phyloP scores from a whole-genome alignment of 768 basidiomycete genomes.

The Mycena epipterygia region DNA sequence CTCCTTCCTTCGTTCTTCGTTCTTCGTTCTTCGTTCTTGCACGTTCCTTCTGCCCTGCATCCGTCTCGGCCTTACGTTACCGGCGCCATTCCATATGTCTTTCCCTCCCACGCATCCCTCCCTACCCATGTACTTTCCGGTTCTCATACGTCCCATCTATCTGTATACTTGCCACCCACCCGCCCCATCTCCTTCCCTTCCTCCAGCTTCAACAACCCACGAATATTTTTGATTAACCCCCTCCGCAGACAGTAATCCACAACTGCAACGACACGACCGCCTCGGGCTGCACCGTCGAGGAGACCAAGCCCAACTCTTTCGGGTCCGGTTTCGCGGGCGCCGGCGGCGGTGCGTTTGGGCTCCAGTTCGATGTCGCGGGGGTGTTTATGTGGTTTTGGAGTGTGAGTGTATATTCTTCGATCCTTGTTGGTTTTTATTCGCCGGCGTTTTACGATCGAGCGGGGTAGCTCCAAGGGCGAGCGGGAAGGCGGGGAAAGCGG shows the following conservation, averaged over 20 bases:
- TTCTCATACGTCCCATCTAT: too few species aligned
- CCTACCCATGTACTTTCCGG: too few species aligned
- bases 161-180: too few species aligned
- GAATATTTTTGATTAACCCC: neutral
- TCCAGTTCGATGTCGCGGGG: slow-evolving; percentile 72
- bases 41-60: too few species aligned
- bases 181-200: too few species aligned
- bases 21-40: neutral
- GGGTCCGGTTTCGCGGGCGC: slow-evolving; percentile 74
- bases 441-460: too few species aligned
- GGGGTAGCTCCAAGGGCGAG: too few species aligned
- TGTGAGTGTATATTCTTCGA: slow-evolving; percentile 52
- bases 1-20: neutral
- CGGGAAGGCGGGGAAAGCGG: too few species aligned
- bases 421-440: too few species aligned
- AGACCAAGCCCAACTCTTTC: slow-evolving; percentile 72
- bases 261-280: slow-evolving; percentile 65
- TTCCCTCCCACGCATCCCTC: too few species aligned
- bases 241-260: slow-evolving; percentile 43
- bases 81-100: too few species aligned
- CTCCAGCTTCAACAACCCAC: neutral
- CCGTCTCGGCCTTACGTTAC: too few species aligned
- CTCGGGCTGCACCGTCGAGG: slow-evolving; percentile 76
- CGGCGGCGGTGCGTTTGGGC: slow-evolving; percentile 83
- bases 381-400: slow-evolving; percentile 60